phyloP scores from a whole-genome alignment of 768 basidiomycete genomes.

The Lentinula sp. region DNA sequence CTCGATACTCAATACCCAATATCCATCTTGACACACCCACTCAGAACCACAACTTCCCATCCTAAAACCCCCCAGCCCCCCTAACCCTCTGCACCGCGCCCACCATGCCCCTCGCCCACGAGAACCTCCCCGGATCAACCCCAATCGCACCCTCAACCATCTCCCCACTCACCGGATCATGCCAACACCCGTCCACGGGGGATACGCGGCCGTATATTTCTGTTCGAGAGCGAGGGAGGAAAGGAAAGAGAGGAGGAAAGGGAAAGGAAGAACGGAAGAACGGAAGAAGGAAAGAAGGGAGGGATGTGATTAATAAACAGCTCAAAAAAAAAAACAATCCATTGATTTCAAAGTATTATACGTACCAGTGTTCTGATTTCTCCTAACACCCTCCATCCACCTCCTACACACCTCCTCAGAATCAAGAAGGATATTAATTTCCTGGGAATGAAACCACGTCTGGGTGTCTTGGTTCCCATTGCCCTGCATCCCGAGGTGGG shows the following conservation, averaged over 20 bases:
- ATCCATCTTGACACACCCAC: too few relatives aligned
- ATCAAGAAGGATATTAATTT: slow-evolving; percentile 63
- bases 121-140: slow-evolving; percentile 28
- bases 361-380: slow-evolving; percentile 48
- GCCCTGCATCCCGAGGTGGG: slow-evolving; percentile 57
- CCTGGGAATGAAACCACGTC: slow-evolving; percentile 69
- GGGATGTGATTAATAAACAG: too few relatives aligned
- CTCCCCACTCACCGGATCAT: slow-evolving; percentile 37
- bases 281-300: too few relatives aligned
- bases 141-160: slow-evolving; percentile 31
- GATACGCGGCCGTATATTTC: slow-evolving; percentile 34
- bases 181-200: slow-evolving; percentile 51
- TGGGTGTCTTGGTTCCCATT: slow-evolving; percentile 73
- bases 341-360: background rate
- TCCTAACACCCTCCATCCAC: slow-evolving; percentile 47
- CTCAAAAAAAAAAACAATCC: background rate
- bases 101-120: slow-evolving; percentile 33
- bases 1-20: too few relatives aligned
- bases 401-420: slow-evolving; percentile 43
- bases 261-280: too few relatives aligned
- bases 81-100: slow-evolving; percentile 36
- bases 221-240: background rate
- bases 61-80: slow-evolving; percentile 34
- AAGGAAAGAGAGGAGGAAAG: too few relatives aligned
- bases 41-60: too few relatives aligned